Base-by-base conservation (phyloP, 2,329 filamentous ascomycete genomes). In the Tolypocladium tundrense region DNA sequence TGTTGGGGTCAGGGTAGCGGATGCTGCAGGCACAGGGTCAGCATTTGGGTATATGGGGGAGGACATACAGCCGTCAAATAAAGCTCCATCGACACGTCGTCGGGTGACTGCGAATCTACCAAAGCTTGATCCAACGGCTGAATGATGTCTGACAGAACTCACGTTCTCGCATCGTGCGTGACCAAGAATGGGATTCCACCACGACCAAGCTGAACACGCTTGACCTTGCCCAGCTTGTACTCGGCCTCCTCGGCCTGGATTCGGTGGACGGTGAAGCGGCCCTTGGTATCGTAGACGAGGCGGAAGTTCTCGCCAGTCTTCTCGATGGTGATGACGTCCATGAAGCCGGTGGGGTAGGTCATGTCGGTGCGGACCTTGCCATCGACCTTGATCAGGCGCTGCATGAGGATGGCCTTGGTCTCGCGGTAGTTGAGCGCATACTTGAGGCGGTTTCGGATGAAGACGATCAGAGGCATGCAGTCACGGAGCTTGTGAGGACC, bases 151-250 rank as follows among this genome's bases (percentile, higher is more conserved):
- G 82, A 86, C 81, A 88, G 85, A 88, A 97, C 93, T 96, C 85
- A 99, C 93, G 94, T 99, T 91, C 94, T 89, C 83, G 94, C 94
- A 94, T 99, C 94, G 90, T 99, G 94, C 92, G 94, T 99, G 90
- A 99, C 94, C 91, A 97, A 97, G 92, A 96, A 99, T 95, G 94
- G 94, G 88, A 99, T 96, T 84, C 92, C 94, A 82, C 94, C 95
- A 81, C 91, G 93, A 85, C 94, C 94, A 73, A 99, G 87, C 85
- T 99, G 94, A 65, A 99, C 94, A 74, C 93, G 89, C 90, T 97
- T 97, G 84, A 99, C 94, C 87, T 97, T 99, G 85, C 92, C 92
- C 72, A 99, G 86, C 89, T 99, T 99, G 90, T 97, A 99, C 84
- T 94, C 88, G 71, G 93, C 92, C 90, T 99, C 94, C 85, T 97